phyloP scores from a whole-genome alignment of 116 monocot species.

The Dioscorea cayenensis region DNA sequence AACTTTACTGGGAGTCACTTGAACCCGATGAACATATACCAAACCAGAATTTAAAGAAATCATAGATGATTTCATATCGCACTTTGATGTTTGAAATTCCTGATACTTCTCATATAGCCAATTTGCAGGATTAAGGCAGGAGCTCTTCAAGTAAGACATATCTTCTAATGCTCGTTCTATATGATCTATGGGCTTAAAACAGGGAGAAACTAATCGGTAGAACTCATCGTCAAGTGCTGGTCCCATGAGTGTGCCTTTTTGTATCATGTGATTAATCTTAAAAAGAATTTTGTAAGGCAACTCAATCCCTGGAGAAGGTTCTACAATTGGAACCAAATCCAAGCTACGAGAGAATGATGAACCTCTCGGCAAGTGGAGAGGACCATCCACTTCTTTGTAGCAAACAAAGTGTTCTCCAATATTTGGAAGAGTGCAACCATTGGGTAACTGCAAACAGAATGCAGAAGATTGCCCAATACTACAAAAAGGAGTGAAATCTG shows the following conservation, averaged over 20 bases:
- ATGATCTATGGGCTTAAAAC: constrained; percentile 13
- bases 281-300: constrained; percentile 71
- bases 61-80: constrained; percentile 20
- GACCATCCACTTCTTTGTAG: constrained; percentile 32
- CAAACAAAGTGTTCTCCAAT: constrained; percentile 46
- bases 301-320: constrained; percentile 25
- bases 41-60: constrained; percentile 59
- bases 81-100: constrained; percentile 20
- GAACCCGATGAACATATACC: constrained; percentile 77
- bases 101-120: constrained; percentile 53
- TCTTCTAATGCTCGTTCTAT: constrained; percentile 70
- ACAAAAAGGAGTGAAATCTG: constrained; percentile 59
- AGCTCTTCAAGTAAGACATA: constrained; percentile 49
- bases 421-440: constrained; percentile 34
- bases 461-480: constrained; percentile 75
- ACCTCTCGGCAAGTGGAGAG: constrained; percentile 24
- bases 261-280: constrained; percentile 79
- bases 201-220: constrained; percentile 35
- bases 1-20: constrained; percentile 79
- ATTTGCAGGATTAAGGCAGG: constrained; percentile 52
- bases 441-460: constrained; percentile 60
- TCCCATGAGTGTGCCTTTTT: constrained; percentile 77
- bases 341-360: constrained; percentile 46
- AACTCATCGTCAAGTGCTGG: constrained; percentile 59
- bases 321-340: constrained; percentile 67